These are phyloP conservation scores for Serendipita indica DNA, from an alignment of 768 basidiomycete genomes.

Conservation along the genomic window DNA sequence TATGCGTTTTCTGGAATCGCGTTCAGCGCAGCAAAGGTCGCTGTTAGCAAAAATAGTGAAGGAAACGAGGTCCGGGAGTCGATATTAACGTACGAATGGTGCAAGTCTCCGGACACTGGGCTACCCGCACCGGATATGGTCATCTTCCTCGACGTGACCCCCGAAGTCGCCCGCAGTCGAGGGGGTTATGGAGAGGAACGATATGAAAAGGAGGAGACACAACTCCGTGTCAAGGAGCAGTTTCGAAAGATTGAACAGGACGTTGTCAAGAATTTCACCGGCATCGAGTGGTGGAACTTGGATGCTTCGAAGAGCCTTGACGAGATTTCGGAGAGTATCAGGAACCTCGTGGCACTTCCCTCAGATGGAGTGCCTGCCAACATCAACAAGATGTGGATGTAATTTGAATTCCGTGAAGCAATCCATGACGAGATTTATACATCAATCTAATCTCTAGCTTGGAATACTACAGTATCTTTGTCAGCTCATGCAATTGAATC, in stretches of 20 bases:
- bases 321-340: conserved; percentile 40
- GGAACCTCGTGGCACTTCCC: conserved; percentile 35
- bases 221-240: conserved; percentile 42
- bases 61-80: conserved; percentile 17
- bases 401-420: not conserved
- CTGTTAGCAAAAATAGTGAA: conserved; percentile 39
- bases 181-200: conserved; percentile 78
- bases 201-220: conserved; percentile 71
- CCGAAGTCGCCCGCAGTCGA: conserved; percentile 48
- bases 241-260: conserved; percentile 47
- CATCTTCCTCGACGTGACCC: conserved; percentile 71
- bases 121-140: conserved; percentile 83
- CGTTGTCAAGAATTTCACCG: conserved; percentile 22
- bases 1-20: conserved; percentile 96
- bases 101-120: conserved; percentile 66
- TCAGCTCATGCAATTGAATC: not conserved
- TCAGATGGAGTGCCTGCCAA: conserved; percentile 27
- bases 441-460: not conserved
- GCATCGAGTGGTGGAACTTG: conserved; percentile 34
- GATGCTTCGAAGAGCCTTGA: conserved; percentile 42
- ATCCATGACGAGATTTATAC: too few species aligned
- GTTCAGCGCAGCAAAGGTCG: conserved; percentile 38
- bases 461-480: not conserved
- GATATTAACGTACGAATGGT: conserved; percentile 64
- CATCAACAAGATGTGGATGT: conserved; percentile 37